Evolutionary conservation across 345 rosid species (phyloP).

Genomic region (Populus alba): DNA sequence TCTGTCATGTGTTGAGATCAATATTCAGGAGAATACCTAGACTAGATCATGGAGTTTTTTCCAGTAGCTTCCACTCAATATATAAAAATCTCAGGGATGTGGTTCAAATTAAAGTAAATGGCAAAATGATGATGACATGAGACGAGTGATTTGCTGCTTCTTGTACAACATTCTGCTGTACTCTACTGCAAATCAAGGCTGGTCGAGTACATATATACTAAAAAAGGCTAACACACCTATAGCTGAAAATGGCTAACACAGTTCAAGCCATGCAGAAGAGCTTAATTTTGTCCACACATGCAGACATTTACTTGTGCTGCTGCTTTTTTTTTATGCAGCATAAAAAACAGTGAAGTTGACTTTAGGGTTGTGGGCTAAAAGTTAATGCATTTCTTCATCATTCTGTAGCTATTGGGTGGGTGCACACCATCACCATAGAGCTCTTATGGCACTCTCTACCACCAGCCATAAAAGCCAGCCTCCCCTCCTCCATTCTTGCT

Average conservation of each 20-base stretch:
- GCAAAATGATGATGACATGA: no score
- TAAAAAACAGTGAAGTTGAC: conserved; percentile 40
- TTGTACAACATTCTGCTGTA: no score
- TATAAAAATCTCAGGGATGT: no score
- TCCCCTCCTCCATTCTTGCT: conserved; percentile 9
- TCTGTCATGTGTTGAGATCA: no score
- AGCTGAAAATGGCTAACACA: neutral
- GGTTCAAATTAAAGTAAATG: no score
- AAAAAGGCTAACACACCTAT: no score
- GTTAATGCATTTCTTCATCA: conserved; percentile 40
- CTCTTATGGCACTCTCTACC: conserved; percentile 24
- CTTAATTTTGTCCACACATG: neutral
- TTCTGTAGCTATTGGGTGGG: conserved; percentile 46
- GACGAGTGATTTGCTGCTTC: no score
- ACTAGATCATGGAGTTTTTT: no score
- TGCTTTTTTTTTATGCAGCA: neutral
- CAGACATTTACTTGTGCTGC: neutral
- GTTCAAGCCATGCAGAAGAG: neutral
- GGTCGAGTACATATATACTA: no score
- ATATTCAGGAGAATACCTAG: no score
- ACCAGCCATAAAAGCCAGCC: conserved; percentile 19
- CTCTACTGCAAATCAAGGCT: no score
- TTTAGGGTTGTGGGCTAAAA: conserved; percentile 22
- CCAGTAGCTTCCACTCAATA: no score
- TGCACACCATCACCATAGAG: conserved; percentile 26